Evolutionary conservation across 2,329 filamentous ascomycete genomes (phyloP).

Genomic region (Aspergillus glaucus): DNA sequence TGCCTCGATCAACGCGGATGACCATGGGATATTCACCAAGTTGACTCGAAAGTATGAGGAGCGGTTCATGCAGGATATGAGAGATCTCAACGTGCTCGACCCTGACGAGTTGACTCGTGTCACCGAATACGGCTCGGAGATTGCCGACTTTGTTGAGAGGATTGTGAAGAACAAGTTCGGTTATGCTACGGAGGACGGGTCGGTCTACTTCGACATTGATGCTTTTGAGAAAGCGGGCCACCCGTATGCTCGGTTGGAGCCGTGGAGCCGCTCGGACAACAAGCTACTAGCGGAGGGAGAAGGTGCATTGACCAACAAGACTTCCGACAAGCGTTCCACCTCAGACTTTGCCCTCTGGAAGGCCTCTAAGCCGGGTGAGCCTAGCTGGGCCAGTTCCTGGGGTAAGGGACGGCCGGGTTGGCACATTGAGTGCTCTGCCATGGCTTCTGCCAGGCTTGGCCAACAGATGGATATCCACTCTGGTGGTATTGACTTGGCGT

Average conservation of each 20-base stretch:
- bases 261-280: conserved; percentile 78
- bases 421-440: conserved; percentile 96
- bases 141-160: conserved; percentile 74
- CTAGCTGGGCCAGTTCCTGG: conserved; percentile 83
- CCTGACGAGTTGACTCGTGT: conserved; percentile 81
- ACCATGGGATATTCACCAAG: conserved; percentile 75
- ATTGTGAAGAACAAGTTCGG: conserved; percentile 82
- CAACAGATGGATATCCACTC: conserved; percentile 86
- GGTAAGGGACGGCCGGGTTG: conserved; percentile 82
- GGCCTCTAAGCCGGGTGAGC: conserved; percentile 83
- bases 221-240: conserved; percentile 81
- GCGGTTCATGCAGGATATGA: conserved; percentile 86
- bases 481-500: conserved; percentile 83
- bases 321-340: conserved; percentile 62
- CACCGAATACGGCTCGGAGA: conserved; percentile 86
- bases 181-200: conserved; percentile 68
- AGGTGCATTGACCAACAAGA: conserved; percentile 62
- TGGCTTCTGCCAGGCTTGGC: conserved; percentile 86
- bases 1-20: conserved; percentile 51
- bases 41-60: conserved; percentile 79
- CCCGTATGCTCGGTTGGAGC: conserved; percentile 76
- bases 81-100: conserved; percentile 72
- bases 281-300: conserved; percentile 83
- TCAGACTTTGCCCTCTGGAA: conserved; percentile 95
- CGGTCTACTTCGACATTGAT: conserved; percentile 88